Evolutionary conservation across 441 rosid species (phyloP).

Genomic region (Aquilaria agallochum): DNA sequence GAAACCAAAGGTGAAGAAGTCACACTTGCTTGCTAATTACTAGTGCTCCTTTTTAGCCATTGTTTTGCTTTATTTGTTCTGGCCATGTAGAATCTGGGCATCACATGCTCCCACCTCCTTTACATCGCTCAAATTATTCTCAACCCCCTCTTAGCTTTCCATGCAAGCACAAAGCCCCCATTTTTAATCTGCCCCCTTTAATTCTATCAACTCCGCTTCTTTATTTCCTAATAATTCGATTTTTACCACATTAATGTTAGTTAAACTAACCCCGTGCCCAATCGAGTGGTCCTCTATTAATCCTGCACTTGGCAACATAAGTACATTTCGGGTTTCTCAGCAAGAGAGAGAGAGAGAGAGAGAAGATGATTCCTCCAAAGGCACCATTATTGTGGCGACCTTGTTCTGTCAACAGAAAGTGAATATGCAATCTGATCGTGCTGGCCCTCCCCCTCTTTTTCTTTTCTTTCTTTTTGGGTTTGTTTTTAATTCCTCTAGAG

Average conservation of each 20-base stretch:
- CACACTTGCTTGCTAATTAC: too few relatives aligned
- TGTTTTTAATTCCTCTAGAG: slow-evolving; percentile 8
- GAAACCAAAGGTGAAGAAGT: too few relatives aligned
- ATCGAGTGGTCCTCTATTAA: slow-evolving; percentile 8
- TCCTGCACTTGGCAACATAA: too few relatives aligned
- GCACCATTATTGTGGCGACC: slow-evolving; percentile 30
- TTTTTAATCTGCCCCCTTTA: slow-evolving; percentile 25
- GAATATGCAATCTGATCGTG: slow-evolving; percentile 15
- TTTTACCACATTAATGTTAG: slow-evolving; percentile 11
- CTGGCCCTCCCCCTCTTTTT: not conserved
- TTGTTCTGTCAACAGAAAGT: slow-evolving; percentile 30
- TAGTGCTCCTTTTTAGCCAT: too few relatives aligned
- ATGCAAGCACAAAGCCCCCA: slow-evolving; percentile 10
- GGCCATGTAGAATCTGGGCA: slow-evolving; percentile 37
- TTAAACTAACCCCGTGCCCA: slow-evolving; percentile 22
- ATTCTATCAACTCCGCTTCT: slow-evolving; percentile 19
- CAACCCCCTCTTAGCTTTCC: slow-evolving; percentile 14
- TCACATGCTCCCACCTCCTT: slow-evolving; percentile 42
- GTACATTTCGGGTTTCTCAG: too few relatives aligned
- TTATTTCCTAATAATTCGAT: slow-evolving; percentile 6
- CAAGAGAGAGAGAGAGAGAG: slow-evolving; percentile 3
- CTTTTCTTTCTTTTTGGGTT: slow-evolving; percentile 16
- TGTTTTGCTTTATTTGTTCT: slow-evolving; percentile 15
- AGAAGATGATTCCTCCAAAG: slow-evolving; percentile 25
- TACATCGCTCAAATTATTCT: slow-evolving; percentile 30